Evolutionary conservation across 208 protist species (phyloP), one percentile per base, ranked within the genome.

Genomic region (Strigomonas culicis): DNA sequence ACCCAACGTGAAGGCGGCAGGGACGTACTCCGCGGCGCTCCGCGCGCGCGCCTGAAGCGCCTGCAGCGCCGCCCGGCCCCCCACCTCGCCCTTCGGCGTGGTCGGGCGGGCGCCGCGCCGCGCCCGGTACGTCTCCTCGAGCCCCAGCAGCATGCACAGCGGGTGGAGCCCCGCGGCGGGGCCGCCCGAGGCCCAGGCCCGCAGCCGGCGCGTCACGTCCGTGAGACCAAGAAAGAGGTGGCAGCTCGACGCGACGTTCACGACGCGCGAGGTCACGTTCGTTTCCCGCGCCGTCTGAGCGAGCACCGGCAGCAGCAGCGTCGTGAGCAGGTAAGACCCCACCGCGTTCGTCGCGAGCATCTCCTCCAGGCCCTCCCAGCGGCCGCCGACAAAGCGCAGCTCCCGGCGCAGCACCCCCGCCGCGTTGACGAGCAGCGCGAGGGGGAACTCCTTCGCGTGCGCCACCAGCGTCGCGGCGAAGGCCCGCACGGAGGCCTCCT

Each of bases 191-290:
- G 8, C 8, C 6, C 36, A 41, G 13, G 6, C 13, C 36, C 6
- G 36, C 36, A 17, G 6, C 36, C 53, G 32, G 22, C 17, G n/a
- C 10, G 62, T n/a, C 46, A 46, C 31, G 0, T 41, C 36, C 10
- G 65, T 44, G 51, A 77, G 51, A n/a, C 84, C 84, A 4, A 95
- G 77, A 72, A 89, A 95, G 0, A 80, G 82, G 71, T 95, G 90
- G 69, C 86, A 92, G 55, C 80, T 86, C 17, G 90, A 95, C n/a
- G 76, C 81, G 8, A 95, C 84, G 51, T 93, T 92, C 1, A 95
- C 79, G 61, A 95, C 77, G 47, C 90, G 86, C 43, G 90, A 93
- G 28, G 80, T 67, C 44, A 87, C 78, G 6, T 79, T 79, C 8
- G 65, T 74, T 30, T 49, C 65, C 25, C 84, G 72, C 25, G 84